These are phyloP conservation scores for Schwanniomyces etchellsii DNA, from an alignment of 1,139 yeast species.

Conservation along the genomic window DNA sequence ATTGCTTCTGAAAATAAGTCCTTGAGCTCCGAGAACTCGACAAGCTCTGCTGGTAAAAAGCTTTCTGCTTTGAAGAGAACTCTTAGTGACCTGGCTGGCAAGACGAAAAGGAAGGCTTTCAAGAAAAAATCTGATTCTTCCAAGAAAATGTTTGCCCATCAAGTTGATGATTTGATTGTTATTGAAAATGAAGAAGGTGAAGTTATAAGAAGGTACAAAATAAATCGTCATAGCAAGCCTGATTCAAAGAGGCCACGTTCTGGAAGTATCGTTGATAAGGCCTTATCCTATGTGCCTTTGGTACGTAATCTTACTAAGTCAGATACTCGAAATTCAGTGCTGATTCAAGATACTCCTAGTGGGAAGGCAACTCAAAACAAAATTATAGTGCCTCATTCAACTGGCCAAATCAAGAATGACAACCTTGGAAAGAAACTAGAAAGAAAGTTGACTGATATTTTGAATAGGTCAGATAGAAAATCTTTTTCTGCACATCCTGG, in stretches of 20 bases:
- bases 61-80: background rate
- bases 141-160: slow-evolving; percentile 39
- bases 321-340: slow-evolving; percentile 5
- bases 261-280: slow-evolving; percentile 33
- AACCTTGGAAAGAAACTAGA: slow-evolving; percentile 21
- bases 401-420: slow-evolving; percentile 9
- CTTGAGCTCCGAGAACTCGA: background rate
- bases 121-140: slow-evolving; percentile 26
- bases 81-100: slow-evolving; percentile 1
- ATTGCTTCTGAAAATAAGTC: slow-evolving; percentile 8
- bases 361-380: slow-evolving; percentile 14
- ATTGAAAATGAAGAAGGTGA: slow-evolving; percentile 94
- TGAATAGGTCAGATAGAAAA: slow-evolving; percentile 6
- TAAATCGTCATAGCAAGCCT: slow-evolving; percentile 45
- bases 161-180: slow-evolving; percentile 62
- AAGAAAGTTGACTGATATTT: slow-evolving; percentile 19
- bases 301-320: slow-evolving; percentile 15
- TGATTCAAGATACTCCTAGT: slow-evolving; percentile 16
- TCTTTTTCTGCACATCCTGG: background rate
- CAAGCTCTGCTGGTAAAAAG: background rate
- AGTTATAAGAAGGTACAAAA: slow-evolving; percentile 72
- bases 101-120: slow-evolving; percentile 17
- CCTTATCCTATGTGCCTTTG: slow-evolving; percentile 46
- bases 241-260: slow-evolving; percentile 20
- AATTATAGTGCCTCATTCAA: slow-evolving; percentile 6